Percentiles rank a stretch among this genome's conserved stretches.
These are phyloP conservation scores for Alternaria novae-zelandiae DNA, from an alignment of 2,329 filamentous ascomycete species.

Conservation along the genomic window DNA sequence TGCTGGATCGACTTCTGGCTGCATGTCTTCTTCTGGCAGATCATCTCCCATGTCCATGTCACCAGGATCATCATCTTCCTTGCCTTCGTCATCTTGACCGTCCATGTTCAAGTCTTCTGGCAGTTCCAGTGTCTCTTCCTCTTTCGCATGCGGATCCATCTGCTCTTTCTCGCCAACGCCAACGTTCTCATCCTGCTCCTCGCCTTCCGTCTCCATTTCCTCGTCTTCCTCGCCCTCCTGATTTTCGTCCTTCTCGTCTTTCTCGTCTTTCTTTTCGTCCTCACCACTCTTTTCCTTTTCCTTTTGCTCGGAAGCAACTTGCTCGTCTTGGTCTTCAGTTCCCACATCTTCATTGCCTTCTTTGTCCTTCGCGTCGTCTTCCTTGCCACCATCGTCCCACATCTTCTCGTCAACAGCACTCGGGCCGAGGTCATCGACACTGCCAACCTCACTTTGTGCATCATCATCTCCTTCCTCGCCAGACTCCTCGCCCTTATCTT, in stretches of 20 bases:
- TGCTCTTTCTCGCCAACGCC: conserved; percentile 71
- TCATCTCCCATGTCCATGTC: conserved; percentile 49
- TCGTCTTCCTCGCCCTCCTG: conserved; percentile 66
- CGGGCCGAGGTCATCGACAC: conserved; percentile 88
- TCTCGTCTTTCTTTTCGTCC: conserved; percentile 66
- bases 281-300: conserved; percentile 59
- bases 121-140: conserved; percentile 81
- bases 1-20: conserved; percentile 38
- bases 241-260: conserved; percentile 64
- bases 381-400: conserved; percentile 87
- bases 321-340: conserved; percentile 57
- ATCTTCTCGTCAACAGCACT: conserved; percentile 96
- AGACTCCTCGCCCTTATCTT: conserved; percentile 65
- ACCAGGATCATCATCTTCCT: conserved; percentile 54
- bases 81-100: conserved; percentile 65
- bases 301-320: conserved; percentile 55
- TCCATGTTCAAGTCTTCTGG: conserved; percentile 89
- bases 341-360: conserved; percentile 66
- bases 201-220: conserved; percentile 60
- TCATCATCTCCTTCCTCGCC: conserved; percentile 59
- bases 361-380: conserved; percentile 83
- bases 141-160: conserved; percentile 76
- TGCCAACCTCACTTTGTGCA: conserved; percentile 87
- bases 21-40: conserved; percentile 40
- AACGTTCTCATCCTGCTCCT: conserved; percentile 66